Evolutionary conservation across 495 filamentous ascomycete genomes (phyloP), one percentile per base, ranked within the genome.

Genomic region (Aspergillus taichungensis): DNA sequence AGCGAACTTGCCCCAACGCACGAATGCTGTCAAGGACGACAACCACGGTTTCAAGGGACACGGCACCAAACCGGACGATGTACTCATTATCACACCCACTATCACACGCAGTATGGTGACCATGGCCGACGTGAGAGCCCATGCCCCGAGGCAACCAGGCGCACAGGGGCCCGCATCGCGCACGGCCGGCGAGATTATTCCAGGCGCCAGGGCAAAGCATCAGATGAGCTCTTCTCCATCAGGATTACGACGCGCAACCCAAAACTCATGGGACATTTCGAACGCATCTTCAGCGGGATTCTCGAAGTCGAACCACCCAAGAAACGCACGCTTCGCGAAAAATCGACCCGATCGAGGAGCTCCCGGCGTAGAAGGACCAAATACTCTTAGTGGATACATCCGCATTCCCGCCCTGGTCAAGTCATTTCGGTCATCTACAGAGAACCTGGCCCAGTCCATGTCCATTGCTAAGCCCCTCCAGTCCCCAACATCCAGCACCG

Each of bases 71-170:
- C 58, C 56, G 7, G 62, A 69, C 61, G 61, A 72, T 71, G 66
- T 65, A 49, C 67, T 68, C 67, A 74, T 66, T 63, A 71, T 62
- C 67, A 74, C 62, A 64, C 66, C 67, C 61, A 72, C 63, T 64
- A 65, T 63, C 64, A 68, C 62, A 43, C 66, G 57, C 54, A 68
- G 63, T 52, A 54, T 63, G 57, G 54, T 65, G 39, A 53, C 42
- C 24, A 50, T 55, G 47, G 42, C 46, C 27, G 50, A 53, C 32
- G 38, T 48, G 24, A 55, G 42, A 39, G 39, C 38, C 8, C 43
- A 46, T 29, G 13, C 37, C 4, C 37, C 32, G 29, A 56, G 43
- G 24, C 27, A 32, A 8, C 10, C 43, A 13, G 34, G 24, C 27
- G 33, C 34, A 37, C 37, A 43, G 31, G 31, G 40, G 13, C 45